Percentiles rank a stretch among this genome's conserved stretches.
Conservation (phyloP, 1,139 yeast species). For the Blastobotrys raffinosifermentans region DNA sequence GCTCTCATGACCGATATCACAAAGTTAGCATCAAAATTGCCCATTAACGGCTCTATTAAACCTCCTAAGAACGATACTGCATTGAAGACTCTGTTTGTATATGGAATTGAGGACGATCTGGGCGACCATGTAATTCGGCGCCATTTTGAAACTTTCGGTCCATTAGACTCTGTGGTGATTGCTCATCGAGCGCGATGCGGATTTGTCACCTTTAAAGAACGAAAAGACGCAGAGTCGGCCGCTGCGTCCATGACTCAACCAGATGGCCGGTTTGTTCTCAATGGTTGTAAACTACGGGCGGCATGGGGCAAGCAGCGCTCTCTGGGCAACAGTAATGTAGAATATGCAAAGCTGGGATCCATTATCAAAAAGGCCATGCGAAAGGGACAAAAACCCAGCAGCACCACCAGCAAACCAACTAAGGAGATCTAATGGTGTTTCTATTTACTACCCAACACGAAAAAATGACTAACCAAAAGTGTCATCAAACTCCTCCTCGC, state of each 20-base stretch:
- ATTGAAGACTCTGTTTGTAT: constrained; percentile 56
- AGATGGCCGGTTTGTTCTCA: constrained; percentile 36
- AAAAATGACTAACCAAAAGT: constrained; percentile 50
- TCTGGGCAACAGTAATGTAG: constrained; percentile 44
- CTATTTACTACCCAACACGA: not conserved
- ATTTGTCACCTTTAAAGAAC: constrained; percentile 46
- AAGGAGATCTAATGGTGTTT: constrained; percentile 3
- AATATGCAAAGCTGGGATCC: constrained; percentile 46
- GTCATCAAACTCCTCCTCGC: constrained; percentile 69
- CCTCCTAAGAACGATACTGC: constrained; percentile 40
- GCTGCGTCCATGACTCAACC: constrained; percentile 37
- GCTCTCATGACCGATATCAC: constrained; percentile 40
- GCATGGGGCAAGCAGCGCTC: constrained; percentile 60
- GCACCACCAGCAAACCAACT: constrained; percentile 10
- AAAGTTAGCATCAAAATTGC: constrained; percentile 49
- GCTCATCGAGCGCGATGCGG: constrained; percentile 64
- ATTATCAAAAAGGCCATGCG: constrained; percentile 42
- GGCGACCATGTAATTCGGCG: constrained; percentile 56
- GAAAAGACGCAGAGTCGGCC: constrained; percentile 51
- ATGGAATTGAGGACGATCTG: constrained; percentile 62
- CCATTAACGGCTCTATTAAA: constrained; percentile 47
- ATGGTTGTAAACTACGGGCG: constrained; percentile 50
- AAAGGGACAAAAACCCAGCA: constrained; percentile 4
- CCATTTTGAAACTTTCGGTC: constrained; percentile 43
- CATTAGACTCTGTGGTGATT: constrained; percentile 45